A percentile compares a stretch with the other conserved stretches of the same genome.
These are phyloP conservation scores for Apophysomyces ossiformis DNA, from an alignment of 371 early-diverging fungal genomes.

Conservation along the genomic window DNA sequence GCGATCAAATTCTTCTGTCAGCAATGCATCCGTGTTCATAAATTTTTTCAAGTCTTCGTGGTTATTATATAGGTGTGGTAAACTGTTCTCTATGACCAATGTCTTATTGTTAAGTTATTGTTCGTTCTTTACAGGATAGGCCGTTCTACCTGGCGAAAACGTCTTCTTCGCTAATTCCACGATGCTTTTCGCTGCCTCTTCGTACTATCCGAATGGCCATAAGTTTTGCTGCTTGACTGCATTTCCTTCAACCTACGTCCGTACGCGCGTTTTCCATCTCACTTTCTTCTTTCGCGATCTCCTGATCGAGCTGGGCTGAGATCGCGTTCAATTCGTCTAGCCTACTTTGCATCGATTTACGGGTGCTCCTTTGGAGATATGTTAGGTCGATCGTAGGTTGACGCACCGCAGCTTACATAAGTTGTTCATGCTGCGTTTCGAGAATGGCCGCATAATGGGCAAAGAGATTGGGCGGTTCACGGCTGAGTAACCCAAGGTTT, in stretches of 20 bases:
- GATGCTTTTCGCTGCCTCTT: neutral
- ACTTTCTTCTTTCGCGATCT: neutral
- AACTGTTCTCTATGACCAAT: neutral
- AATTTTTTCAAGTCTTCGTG: neutral
- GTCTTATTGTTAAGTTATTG: neutral
- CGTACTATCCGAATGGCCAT: neutral
- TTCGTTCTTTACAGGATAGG: neutral
- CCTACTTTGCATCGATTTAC: neutral
- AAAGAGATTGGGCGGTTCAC: conserved; percentile 4
- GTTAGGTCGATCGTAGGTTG: neutral
- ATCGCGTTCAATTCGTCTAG: neutral
- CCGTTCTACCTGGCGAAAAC: neutral
- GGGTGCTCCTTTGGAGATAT: neutral
- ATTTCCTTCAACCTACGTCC: neutral
- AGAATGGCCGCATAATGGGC: conserved; percentile 5
- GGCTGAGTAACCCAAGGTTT: neutral
- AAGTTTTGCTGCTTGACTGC: neutral
- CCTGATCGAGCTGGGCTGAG: neutral
- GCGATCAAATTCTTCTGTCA: neutral
- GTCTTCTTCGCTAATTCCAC: neutral
- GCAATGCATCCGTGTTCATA: neutral
- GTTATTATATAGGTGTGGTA: neutral
- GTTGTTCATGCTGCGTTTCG: conserved; percentile 1
- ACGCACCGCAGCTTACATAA: conserved; percentile 6
- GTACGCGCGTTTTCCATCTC: neutral